Base-by-base conservation (phyloP, 2,329 filamentous ascomycete species). In the Pseudocercospora crystallina region DNA sequence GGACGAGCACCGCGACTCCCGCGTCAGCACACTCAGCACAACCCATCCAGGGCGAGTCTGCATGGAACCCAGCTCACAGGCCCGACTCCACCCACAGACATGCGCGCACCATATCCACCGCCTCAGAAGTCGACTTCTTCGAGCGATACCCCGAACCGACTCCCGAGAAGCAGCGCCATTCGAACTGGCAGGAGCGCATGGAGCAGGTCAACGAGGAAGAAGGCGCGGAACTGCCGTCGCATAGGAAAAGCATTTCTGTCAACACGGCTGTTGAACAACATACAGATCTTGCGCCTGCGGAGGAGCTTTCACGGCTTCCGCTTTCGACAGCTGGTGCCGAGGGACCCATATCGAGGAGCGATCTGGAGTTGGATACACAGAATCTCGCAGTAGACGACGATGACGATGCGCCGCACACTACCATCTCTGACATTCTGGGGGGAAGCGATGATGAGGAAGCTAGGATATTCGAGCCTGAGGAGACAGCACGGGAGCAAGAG, bases 41-140 rank as follows among this genome's bases (percentile, higher is more conserved):
- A 35, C 14, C 45, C 32, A 36, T 31, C 30, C 42, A 43, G 26
- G 50, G 50, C 40, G 45, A 53, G 38, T 42, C 48, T 31, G 60
- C 73, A 47, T 82, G 80, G 80, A 78, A 83, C 70, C 79, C 80
- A 38, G 79, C 80, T 14, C 65, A 79, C 53, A 70, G 77, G 62
- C 73, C 56, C 17, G 52, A 60, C 42, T 49, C 52, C 15, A 36
- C 54, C 12, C 15, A 43, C 17, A 39, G 31, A 30, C 63, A 58
- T 47, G 49, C 39, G 15, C 55, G 52, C 39, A 61, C 61, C 44
- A 58, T 37, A 8, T 54, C 52, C 12, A 49, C 45, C 20, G 47
- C 40, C 14, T 52, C 52, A 9, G 66, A 69, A 14, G 68, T 68
- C 47, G 68, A 71, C 49, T 67, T 69, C 63, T 66, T 69, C 61